Evolutionary conservation across 208 protist genomes (phyloP), one percentile per base, ranked within the genome.

Genomic region (Trypanosoma mega): DNA sequence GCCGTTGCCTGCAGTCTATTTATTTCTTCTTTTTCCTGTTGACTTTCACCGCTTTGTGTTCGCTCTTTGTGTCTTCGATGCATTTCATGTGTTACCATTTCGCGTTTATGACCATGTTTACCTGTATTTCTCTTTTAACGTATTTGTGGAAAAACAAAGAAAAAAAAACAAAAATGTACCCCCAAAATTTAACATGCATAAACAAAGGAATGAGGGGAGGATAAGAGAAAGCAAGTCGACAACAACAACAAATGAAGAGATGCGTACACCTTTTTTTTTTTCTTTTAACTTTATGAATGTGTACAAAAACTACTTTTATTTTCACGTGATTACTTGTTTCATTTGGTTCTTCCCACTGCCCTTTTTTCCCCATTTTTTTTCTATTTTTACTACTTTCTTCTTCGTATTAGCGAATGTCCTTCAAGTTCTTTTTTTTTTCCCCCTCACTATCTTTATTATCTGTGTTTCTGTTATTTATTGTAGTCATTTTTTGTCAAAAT

Each of bases 261-360:
- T 6, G 12, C 6, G 12, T 12, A 39, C 34, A 39, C 34, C 37
- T n/a, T n/a, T 49, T 44, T 31, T 59, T 37, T 27, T 43, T 27
- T 58, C 55, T 66, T 66, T 51, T 47, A 46, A n/a, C 43, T 26
- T 37, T 56, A n/a, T 34, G 9, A 41, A 18, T 56, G 18, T 56
- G 6, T 21, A 23, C 29, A n/a, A 37, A 8, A 41, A 43, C 41
- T n/a, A 21, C 11, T 37, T 44, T 21, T 5, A 56, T n/a, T n/a
- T n/a, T n/a, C n/a, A n/a, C n/a, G n/a, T n/a, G n/a, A n/a, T n/a
- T n/a, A n/a, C n/a, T n/a, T n/a, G n/a, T n/a, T n/a, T n/a, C n/a
- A n/a, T n/a, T n/a, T n/a, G n/a, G n/a, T n/a, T n/a, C n/a, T 39
- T 23, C 7, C 20, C 7, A 47, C 8, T n/a, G 8, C 14, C 14